These are phyloP conservation scores for Globisporangium solare DNA, from an alignment of 352 stramenopile species.

Conservation along the genomic window DNA sequence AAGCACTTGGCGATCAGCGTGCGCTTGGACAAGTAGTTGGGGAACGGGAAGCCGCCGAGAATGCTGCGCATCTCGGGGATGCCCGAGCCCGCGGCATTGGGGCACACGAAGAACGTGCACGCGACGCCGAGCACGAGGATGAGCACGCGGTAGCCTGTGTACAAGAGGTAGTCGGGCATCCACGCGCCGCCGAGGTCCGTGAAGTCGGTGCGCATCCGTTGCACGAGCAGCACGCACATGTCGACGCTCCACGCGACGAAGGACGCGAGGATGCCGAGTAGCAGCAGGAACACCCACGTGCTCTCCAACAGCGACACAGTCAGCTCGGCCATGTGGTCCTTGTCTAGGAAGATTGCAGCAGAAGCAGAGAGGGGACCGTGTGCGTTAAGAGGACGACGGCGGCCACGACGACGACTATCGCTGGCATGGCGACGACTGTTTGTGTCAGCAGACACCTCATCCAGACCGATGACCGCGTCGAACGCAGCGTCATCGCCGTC, in stretches of 20 bases:
- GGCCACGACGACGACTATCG: slow-evolving; percentile 20
- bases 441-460: slow-evolving; percentile 5
- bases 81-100: slow-evolving; percentile 56
- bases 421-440: slow-evolving; percentile 16
- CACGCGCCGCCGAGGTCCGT: slow-evolving; percentile 41
- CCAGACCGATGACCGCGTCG: slow-evolving; percentile 17
- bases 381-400: background rate
- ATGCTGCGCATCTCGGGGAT: slow-evolving; percentile 83
- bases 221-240: slow-evolving; percentile 44
- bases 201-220: slow-evolving; percentile 31
- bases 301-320: slow-evolving; percentile 56
- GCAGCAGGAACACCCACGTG: slow-evolving; percentile 69
- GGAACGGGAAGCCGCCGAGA: slow-evolving; percentile 60
- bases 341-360: slow-evolving; percentile 24
- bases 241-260: slow-evolving; percentile 66
- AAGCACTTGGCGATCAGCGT: slow-evolving; percentile 66
- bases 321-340: slow-evolving; percentile 40
- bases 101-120: slow-evolving; percentile 55
- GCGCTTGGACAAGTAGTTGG: slow-evolving; percentile 53
- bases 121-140: slow-evolving; percentile 60
- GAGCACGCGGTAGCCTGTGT: slow-evolving; percentile 49
- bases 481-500: slow-evolving; percentile 2
- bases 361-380: too few species aligned
- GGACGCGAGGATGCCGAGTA: slow-evolving; percentile 52
- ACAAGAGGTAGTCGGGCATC: slow-evolving; percentile 55